phyloP scores from a whole-genome alignment of 371 early-diverging fungal species.

The Nematocida ausubeli region DNA sequence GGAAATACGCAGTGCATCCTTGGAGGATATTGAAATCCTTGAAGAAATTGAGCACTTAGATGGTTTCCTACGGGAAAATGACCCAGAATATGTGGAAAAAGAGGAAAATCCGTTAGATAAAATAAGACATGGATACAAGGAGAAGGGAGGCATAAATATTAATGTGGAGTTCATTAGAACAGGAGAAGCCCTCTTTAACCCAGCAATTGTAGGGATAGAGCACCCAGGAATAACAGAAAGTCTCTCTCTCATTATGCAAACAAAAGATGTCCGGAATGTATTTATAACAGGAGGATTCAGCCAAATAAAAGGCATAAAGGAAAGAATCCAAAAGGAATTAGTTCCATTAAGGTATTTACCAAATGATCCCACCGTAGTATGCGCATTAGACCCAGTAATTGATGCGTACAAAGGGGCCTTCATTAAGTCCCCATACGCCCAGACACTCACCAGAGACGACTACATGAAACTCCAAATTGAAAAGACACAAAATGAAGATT shows the following conservation, averaged over 20 bases:
- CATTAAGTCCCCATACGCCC: slow-evolving; percentile 47
- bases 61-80: slow-evolving; percentile 56
- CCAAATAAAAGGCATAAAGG: slow-evolving; percentile 60
- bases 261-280: slow-evolving; percentile 55
- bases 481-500: neutral
- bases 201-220: slow-evolving; percentile 62
- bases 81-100: slow-evolving; percentile 59
- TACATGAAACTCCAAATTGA: slow-evolving; percentile 22
- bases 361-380: slow-evolving; percentile 41
- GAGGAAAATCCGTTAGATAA: slow-evolving; percentile 52
- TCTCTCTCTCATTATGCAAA: slow-evolving; percentile 52
- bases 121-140: slow-evolving; percentile 59
- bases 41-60: slow-evolving; percentile 54
- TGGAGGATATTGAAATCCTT: slow-evolving; percentile 54
- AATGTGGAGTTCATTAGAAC: slow-evolving; percentile 65
- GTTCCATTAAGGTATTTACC: slow-evolving; percentile 21
- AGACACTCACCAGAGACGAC: slow-evolving; percentile 55
- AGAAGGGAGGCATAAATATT: slow-evolving; percentile 53
- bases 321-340: slow-evolving; percentile 63
- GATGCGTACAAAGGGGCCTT: slow-evolving; percentile 62
- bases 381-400: slow-evolving; percentile 54
- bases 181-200: slow-evolving; percentile 66
- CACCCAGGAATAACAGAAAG: slow-evolving; percentile 66
- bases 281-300: slow-evolving; percentile 68
- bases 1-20: slow-evolving; percentile 63